phyloP scores from a whole-genome alignment of 2,329 filamentous ascomycete species.

The Graphium sp. region DNA sequence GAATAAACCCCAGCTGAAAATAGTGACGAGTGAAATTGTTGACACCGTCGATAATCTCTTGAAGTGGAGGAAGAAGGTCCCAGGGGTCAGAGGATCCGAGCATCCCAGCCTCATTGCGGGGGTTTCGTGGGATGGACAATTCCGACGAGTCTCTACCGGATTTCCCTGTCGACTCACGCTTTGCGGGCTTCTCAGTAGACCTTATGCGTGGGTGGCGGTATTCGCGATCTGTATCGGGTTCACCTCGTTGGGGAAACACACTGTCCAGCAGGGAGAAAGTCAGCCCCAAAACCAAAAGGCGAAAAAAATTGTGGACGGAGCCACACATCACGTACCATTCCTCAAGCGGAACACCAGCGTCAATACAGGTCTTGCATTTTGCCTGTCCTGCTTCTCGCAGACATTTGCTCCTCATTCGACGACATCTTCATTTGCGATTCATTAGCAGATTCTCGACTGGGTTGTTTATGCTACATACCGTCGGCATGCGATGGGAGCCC shows the following conservation, averaged over 20 bases:
- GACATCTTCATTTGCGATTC: no score
- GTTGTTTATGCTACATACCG: no score
- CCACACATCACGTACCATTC: constrained; percentile 26
- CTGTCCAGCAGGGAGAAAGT: constrained; percentile 12
- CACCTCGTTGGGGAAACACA: constrained; percentile 32
- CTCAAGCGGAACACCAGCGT: constrained; percentile 26
- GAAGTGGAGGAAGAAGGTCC: constrained; percentile 29
- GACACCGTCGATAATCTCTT: constrained; percentile 32
- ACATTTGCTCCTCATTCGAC: constrained; percentile 39
- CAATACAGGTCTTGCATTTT: constrained; percentile 32
- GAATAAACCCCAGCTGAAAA: constrained; percentile 43
- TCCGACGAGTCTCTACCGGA: constrained; percentile 16
- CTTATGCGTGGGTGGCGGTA: constrained; percentile 37
- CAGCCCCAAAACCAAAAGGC: background rate
- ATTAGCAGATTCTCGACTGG: no score
- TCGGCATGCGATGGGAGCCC: no score
- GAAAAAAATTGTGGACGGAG: background rate
- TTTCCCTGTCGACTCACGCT: constrained; percentile 20
- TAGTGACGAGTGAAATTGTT: constrained; percentile 35
- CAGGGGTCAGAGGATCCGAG: constrained; percentile 25
- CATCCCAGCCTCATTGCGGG: no score
- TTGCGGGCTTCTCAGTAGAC: constrained; percentile 25
- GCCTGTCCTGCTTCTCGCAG: constrained; percentile 27
- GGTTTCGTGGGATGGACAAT: constrained; percentile 9
- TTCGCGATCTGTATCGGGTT: constrained; percentile 34